A percentile compares a stretch with the other conserved stretches of the same genome.
Conservation (phyloP, 768 basidiomycete genomes). For the Saitozyma sp. region DNA sequence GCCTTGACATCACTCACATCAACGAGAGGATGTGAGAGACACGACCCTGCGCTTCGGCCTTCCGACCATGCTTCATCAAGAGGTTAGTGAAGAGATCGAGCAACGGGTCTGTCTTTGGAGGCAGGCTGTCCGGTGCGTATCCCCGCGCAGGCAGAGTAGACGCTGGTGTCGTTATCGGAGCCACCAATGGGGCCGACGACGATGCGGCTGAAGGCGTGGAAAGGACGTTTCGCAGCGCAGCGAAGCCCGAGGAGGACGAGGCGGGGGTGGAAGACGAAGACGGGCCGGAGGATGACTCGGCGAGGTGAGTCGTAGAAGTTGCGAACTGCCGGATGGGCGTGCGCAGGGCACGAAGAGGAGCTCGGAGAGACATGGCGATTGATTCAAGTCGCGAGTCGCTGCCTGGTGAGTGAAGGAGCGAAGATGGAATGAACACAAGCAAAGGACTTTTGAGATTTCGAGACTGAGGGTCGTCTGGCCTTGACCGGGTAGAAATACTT, state of each 20-base stretch:
- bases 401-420: no score
- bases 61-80: conserved; percentile 51
- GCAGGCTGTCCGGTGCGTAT: conserved; percentile 33
- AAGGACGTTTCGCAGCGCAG: conserved; percentile 8
- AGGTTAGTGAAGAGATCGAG: conserved; percentile 50
- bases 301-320: no score
- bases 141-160: conserved; percentile 14
- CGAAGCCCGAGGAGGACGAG: conserved; percentile 3
- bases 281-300: neutral
- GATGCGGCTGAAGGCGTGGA: conserved; percentile 5
- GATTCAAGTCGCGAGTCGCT: no score
- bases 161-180: neutral
- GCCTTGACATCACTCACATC: conserved; percentile 27
- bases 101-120: conserved; percentile 45
- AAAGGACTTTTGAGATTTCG: no score
- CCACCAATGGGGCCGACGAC: neutral
- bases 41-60: conserved; percentile 42
- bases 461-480: no score
- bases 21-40: conserved; percentile 33
- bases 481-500: no score
- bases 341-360: no score
- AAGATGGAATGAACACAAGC: no score
- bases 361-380: no score
- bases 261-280: neutral
- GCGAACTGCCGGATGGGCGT: no score